Conservation (phyloP, 805 yeast genomes). For the Nakazawaea peltata region DNA sequence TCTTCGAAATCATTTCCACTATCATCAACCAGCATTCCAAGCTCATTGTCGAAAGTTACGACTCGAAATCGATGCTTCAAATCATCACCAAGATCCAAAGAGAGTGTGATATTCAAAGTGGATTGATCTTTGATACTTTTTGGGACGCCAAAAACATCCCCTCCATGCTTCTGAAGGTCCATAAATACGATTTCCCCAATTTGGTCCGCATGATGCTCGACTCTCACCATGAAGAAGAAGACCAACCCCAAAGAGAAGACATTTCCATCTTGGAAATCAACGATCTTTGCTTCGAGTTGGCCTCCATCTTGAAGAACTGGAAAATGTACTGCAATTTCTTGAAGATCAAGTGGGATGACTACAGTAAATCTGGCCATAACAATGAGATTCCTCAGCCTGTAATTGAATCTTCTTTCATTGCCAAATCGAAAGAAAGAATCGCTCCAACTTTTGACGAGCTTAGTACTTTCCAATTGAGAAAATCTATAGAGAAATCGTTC, state of each 20-base stretch:
- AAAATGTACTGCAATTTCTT: slow-evolving; percentile 67
- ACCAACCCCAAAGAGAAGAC: slow-evolving; percentile 24
- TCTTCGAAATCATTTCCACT: slow-evolving; percentile 78
- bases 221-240: slow-evolving; percentile 23
- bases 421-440: slow-evolving; percentile 43
- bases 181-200: slow-evolving; percentile 44
- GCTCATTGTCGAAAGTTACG: slow-evolving; percentile 69
- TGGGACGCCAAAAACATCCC: slow-evolving; percentile 63
- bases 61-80: slow-evolving; percentile 48
- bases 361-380: slow-evolving; percentile 18
- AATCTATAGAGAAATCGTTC: slow-evolving; percentile 77
- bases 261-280: slow-evolving; percentile 58
- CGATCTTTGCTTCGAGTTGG: slow-evolving; percentile 59
- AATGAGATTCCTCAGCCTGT: slow-evolving; percentile 42
- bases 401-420: slow-evolving; percentile 42
- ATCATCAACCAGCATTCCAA: slow-evolving; percentile 83
- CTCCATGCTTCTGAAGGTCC: slow-evolving; percentile 45
- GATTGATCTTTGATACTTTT: slow-evolving; percentile 79
- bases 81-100: slow-evolving; percentile 71
- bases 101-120: slow-evolving; percentile 91
- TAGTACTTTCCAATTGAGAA: slow-evolving; percentile 57
- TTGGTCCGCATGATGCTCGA: slow-evolving; percentile 25
- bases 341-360: slow-evolving; percentile 57
- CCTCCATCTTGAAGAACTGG: slow-evolving; percentile 82
- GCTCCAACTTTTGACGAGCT: slow-evolving; percentile 59